Evolutionary conservation across 1,139 yeast genomes (phyloP), one percentile per base, ranked within the genome.

Genomic region (Candida tropicalis): DNA sequence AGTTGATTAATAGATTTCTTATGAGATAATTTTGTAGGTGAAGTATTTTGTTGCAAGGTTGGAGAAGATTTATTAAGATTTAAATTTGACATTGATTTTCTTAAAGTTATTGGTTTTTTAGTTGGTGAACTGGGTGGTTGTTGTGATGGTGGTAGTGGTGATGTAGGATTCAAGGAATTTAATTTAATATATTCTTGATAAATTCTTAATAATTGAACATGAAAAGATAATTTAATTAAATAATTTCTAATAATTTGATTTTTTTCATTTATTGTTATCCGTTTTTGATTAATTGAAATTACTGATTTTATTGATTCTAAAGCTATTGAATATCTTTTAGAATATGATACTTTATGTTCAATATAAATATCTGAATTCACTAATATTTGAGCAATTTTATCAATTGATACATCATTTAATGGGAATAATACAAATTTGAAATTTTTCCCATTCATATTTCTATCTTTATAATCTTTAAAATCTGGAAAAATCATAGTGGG

Each of bases 171-270:
- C 5, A 47, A 27, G 8, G 56, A 52, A 23, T 47, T 46, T 39
- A 50, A 55, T 44, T 57, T 62, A 5, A 58, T 39, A 38, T 59
- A 59, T 46, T 62, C 66, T 20, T 57, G 59, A 58, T 76, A 82
- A 8, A 84, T 74, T 38, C 90, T 62, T 22, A 75, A 79, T n/a
- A 82, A 76, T 59, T 84, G 90, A 13, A 83, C 79, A 46, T 77
- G 72, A 41, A 78, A 73, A 11, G 87, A 85, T 37, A 83, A 52
- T 39, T 65, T 69, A 13, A 65, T 66, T 18, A 83, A 62, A 55
- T 79, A 84, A 13, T 58, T 61, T 34, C 65, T 50, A 9, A 84
- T 75, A 13, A 83, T 77, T 13, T 51, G 43, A 0, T 74, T 64
- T 40, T 82, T 65, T 43, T 74, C 77, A 38, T 70, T 66, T 41